Evolutionary conservation across 176 grass and related monocot species (phyloP), one percentile per base, ranked within the genome.

Genomic region (Chloris gayana): DNA sequence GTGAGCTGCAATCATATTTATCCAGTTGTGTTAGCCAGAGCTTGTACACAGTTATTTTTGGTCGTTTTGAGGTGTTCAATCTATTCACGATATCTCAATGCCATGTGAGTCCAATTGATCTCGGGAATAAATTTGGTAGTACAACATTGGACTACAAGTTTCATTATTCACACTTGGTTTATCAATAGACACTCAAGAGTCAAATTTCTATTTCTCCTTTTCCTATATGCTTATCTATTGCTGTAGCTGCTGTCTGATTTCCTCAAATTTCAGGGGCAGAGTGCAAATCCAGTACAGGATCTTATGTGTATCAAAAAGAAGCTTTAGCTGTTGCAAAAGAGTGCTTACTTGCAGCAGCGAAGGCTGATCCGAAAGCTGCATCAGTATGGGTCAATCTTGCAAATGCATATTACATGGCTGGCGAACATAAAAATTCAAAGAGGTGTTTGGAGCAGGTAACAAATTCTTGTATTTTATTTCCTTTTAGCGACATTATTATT

Each of bases 381-480:
- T 80, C 86, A 31, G 64, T 98, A 18, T 95, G 92, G 92, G 90
- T 95, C 37, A 95, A 98, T 88, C 96, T 98, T 91, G 90, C 88
- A 72, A 98, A 93, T 93, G 90, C 96, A 79, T 98, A 91, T 84
- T 80, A 87, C 84, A 85, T 98, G 70, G 75, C 83, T 86, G 86
- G 86, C 73, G 96, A 98, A 57, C 92, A 95, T 78, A 87, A 30
- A 76, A 95, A 91, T 84, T 91, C 96, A 65, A 95, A 88, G 76
- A 89, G 74, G 70, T 95, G 96, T 85, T 85, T 98, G 84, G 96
- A 98, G 84, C 93, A 98, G 96, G 96, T 98, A 87, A 63, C 19
- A 73, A 33, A 15, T 75, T 29, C 33, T 70, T 60, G 62, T 80
- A 73, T 53, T 53, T 26, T 21, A 38, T 78, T 83, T 74, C 7